These are phyloP conservation scores for Penicillium palitans DNA, from an alignment of 2,329 filamentous ascomycete species.

Conservation along the genomic window DNA sequence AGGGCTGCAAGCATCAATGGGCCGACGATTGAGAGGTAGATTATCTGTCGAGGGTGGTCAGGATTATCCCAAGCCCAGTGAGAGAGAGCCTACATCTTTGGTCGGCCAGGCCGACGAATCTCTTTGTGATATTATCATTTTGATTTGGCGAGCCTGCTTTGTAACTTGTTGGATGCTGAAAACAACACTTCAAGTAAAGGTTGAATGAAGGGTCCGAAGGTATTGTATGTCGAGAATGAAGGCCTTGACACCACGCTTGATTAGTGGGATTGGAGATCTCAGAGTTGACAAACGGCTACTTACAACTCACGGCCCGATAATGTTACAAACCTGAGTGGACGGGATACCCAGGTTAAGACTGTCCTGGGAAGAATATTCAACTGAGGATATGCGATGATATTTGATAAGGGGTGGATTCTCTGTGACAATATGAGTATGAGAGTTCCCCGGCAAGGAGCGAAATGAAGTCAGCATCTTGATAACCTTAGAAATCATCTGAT, in stretches of 20 bases:
- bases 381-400: neutral
- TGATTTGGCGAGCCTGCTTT: too few relatives aligned
- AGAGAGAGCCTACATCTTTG: conserved; percentile 17
- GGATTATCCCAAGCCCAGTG: neutral
- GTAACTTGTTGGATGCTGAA: neutral
- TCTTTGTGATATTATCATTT: conserved; percentile 1
- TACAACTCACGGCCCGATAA: neutral
- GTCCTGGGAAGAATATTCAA: neutral
- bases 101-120: conserved; percentile 6
- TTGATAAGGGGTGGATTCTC: neutral
- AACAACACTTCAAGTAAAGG: neutral
- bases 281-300: neutral
- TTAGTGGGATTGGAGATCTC: neutral
- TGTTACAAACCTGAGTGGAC: neutral
- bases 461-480: neutral
- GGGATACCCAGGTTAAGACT: too few relatives aligned
- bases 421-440: neutral
- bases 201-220: too few relatives aligned
- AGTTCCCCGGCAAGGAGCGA: neutral
- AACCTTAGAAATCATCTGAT: neutral
- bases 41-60: conserved; percentile 59
- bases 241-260: neutral
- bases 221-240: neutral
- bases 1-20: conserved; percentile 79
- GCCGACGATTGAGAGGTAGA: conserved; percentile 80